Evolutionary conservation across 2,329 filamentous ascomycete genomes (phyloP).

Genomic region (Microdochium trichocladiopsis): DNA sequence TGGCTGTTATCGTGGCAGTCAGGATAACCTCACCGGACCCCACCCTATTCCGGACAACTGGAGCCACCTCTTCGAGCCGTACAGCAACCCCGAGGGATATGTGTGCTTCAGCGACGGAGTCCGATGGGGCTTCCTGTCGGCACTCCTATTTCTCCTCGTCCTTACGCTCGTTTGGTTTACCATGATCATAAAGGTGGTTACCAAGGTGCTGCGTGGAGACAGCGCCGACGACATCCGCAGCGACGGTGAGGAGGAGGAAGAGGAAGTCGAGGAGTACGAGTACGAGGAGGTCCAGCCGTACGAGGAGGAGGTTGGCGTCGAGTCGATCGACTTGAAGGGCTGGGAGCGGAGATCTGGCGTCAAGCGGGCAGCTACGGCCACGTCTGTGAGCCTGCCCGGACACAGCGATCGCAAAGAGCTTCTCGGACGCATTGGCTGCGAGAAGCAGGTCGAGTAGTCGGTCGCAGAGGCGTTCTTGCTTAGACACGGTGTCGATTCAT

Average conservation of each 20-base stretch:
- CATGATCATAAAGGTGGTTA: constrained; percentile 79
- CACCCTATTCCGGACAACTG: constrained; percentile 42
- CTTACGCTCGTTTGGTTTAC: constrained; percentile 83
- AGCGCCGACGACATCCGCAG: constrained; percentile 81
- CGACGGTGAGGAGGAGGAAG: constrained; percentile 69
- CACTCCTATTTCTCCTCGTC: constrained; percentile 70
- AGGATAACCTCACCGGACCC: constrained; percentile 47
- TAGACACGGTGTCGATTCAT: too few species aligned
- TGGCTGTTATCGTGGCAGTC: constrained; percentile 64
- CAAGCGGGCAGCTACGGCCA: constrained; percentile 44
- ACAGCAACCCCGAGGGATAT: constrained; percentile 61
- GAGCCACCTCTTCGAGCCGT: constrained; percentile 65
- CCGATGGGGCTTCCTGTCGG: constrained; percentile 67
- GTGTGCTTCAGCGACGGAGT: constrained; percentile 76
- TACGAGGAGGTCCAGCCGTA: constrained; percentile 50
- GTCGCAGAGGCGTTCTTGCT: background rate
- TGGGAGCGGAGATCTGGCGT: constrained; percentile 52
- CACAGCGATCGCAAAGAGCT: constrained; percentile 75
- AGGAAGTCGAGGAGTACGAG: constrained; percentile 45
- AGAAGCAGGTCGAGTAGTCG: constrained; percentile 57
- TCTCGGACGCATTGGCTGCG: constrained; percentile 74
- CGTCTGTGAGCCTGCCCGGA: constrained; percentile 59
- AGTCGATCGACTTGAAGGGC: constrained; percentile 59
- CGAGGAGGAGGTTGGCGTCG: constrained; percentile 71
- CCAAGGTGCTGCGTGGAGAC: constrained; percentile 69